Evolutionary conservation across 495 filamentous ascomycete genomes (phyloP), one percentile per base, ranked within the genome.

Genomic region (Podospora conica): DNA sequence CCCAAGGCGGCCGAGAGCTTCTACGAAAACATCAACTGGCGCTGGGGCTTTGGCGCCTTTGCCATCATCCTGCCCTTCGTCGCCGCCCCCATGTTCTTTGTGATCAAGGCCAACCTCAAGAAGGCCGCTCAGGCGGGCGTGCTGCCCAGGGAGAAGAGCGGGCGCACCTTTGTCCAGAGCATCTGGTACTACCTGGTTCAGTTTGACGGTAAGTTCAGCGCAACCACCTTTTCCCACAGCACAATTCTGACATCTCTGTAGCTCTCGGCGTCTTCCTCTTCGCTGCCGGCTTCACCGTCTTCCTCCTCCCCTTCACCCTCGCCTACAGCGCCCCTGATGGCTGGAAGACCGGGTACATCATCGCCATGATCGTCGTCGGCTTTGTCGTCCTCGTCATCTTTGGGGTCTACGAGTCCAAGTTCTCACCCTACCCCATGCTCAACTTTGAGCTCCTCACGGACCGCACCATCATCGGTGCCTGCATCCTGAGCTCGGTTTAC

Each of bases 221-320:
- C 21, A 29, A n/a, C 9, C 2, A 10, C 1, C 25, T n/a, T 15
- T 31, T 1, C 7, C 20, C 56, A 8, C 7, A 3, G 15, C 9
- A 11, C 9, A 1, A 60, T 33, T 1, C 25, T 60, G 58, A 48
- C 28, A 8, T 23, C 33, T 21, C 6, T 12, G n/a, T n/a, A 61
- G 59, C 56, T 4, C 60, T 85, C 23, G 87, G 87, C 55, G 76
- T 86, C 11, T 18, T 85, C 7, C 70, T 89, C 9, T 67, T 88
- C 28, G 78, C 78, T 66, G 80, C 78, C 3, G 84, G 82, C 23
- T 80, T 87, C 55, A 75, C 82, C n/a, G 77, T 89, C 18, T 80
- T 90, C 75, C 83, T 90, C 27, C 78, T 89, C 6, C 86, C 87
- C 0, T 85, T 89, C 71, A 84, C 76, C 54, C 73, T 90, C 40